Conservation (phyloP, 768 basidiomycete species). For the Clitopilus hobsonii region DNA sequence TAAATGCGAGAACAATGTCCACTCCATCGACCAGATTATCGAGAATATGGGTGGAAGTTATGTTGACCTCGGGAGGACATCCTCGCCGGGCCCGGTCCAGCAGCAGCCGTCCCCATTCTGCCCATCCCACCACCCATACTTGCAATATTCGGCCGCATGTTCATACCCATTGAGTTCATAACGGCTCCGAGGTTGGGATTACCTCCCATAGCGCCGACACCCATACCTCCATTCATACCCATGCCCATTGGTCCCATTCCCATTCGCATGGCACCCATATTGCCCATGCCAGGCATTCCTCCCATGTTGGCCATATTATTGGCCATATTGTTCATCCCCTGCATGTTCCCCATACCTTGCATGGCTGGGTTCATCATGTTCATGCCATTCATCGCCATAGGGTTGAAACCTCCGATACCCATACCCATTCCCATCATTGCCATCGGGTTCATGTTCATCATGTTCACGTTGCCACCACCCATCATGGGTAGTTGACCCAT, state of each 20-base stretch:
- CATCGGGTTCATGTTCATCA: constrained; percentile 46
- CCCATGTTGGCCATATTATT: constrained; percentile 17
- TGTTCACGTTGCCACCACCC: constrained; percentile 25
- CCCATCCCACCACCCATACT: constrained; percentile 16
- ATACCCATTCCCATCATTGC: constrained; percentile 48
- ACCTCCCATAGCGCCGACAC: constrained; percentile 13
- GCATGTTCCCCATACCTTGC: constrained; percentile 12
- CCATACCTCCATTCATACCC: constrained; percentile 18
- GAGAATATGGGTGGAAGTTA: constrained; percentile 62
- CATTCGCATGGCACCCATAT: constrained; percentile 30
- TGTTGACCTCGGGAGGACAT: constrained; percentile 51
- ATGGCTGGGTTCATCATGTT: constrained; percentile 22
- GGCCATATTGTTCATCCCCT: constrained; percentile 18
- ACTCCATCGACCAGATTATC: constrained; percentile 32
- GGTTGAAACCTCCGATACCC: constrained; percentile 27
- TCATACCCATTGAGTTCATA: constrained; percentile 14
- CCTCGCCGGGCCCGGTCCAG: constrained; percentile 43
- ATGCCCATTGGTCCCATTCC: constrained; percentile 27
- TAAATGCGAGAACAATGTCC: no score
- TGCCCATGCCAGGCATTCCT: constrained; percentile 33
- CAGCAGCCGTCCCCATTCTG: constrained; percentile 27
- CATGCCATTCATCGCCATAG: constrained; percentile 28
- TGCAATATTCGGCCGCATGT: constrained; percentile 1
- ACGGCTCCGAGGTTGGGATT: constrained; percentile 11
- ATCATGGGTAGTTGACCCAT: constrained; percentile 44